phyloP scores from a whole-genome alignment of 768 basidiomycete genomes.

The Mycena filopes region DNA sequence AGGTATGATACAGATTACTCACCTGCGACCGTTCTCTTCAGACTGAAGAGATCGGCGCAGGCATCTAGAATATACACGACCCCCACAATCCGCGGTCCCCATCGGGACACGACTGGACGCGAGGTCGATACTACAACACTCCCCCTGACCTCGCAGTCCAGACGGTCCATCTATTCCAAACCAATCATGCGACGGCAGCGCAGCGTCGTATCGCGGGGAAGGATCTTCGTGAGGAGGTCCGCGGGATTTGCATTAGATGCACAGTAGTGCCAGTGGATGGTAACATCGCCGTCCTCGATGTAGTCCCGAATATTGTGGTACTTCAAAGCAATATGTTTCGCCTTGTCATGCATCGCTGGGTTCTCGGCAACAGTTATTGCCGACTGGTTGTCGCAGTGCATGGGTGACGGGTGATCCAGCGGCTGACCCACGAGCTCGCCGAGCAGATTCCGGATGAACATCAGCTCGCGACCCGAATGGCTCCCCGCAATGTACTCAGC shows the following conservation, averaged over 20 bases:
- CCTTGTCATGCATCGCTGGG: conserved; percentile 4
- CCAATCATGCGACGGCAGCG: too few species aligned
- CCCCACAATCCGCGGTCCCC: too few species aligned
- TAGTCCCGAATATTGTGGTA: conserved; percentile 9
- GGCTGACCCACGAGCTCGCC: not conserved
- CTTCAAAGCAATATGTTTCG: conserved; percentile 4
- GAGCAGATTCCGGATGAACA: not conserved
- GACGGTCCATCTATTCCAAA: too few species aligned
- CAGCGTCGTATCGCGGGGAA: not conserved
- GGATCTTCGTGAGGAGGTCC: not conserved
- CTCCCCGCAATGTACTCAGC: conserved; percentile 3
- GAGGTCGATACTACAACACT: too few species aligned
- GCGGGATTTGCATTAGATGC: not conserved
- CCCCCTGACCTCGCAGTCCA: too few species aligned
- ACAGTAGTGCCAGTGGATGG: not conserved
- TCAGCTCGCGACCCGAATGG: not conserved
- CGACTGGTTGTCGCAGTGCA: conserved; percentile 8
- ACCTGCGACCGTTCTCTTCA: too few species aligned
- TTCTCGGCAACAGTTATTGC: not conserved
- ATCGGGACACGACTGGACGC: too few species aligned
- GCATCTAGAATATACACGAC: too few species aligned
- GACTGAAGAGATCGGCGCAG: too few species aligned
- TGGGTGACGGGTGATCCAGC: not conserved
- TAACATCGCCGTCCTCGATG: not conserved
- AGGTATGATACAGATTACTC: too few species aligned